Conservation (phyloP, 1,139 yeast genomes). For the Geotrichum siamense region DNA sequence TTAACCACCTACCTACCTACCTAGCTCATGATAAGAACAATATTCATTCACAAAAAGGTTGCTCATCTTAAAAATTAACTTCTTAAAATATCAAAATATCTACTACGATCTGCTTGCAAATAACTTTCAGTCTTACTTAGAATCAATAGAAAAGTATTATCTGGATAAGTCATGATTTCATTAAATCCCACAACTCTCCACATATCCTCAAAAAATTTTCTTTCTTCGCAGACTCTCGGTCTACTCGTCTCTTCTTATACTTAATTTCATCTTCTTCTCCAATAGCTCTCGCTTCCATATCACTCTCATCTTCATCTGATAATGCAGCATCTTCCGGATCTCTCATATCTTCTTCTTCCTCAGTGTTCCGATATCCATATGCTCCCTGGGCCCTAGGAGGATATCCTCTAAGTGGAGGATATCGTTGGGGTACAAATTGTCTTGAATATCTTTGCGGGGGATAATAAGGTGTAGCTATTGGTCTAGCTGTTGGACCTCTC, state of each 20-base stretch:
- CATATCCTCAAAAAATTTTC: conserved; percentile 6
- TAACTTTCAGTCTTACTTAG: no score
- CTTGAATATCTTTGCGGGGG: background rate
- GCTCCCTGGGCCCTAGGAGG: conserved; percentile 12
- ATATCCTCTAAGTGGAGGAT: conserved; percentile 1
- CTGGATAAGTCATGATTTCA: conserved; percentile 3
- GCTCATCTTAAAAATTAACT: no score
- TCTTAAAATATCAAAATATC: no score
- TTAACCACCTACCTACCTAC: no score
- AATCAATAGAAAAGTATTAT: no score
- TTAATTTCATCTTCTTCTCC: conserved; percentile 19
- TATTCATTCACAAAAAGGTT: no score
- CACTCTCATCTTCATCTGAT: conserved; percentile 18
- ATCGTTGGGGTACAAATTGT: background rate
- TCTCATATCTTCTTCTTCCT: conserved; percentile 24
- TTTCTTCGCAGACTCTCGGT: background rate
- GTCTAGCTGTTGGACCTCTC: conserved; percentile 2
- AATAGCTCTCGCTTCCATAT: conserved; percentile 19
- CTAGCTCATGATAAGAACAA: no score
- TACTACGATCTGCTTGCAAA: no score
- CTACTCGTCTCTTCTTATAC: conserved; percentile 1
- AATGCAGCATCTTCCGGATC: conserved; percentile 31
- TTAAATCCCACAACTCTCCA: conserved; percentile 8
- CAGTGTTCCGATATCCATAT: conserved; percentile 20
- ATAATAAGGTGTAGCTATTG: conserved; percentile 3